Percentiles rank a stretch among this genome's conserved stretches.
Evolutionary conservation across 2,329 filamentous ascomycete genomes (phyloP).

Genomic region (Phialocephala subalpina): DNA sequence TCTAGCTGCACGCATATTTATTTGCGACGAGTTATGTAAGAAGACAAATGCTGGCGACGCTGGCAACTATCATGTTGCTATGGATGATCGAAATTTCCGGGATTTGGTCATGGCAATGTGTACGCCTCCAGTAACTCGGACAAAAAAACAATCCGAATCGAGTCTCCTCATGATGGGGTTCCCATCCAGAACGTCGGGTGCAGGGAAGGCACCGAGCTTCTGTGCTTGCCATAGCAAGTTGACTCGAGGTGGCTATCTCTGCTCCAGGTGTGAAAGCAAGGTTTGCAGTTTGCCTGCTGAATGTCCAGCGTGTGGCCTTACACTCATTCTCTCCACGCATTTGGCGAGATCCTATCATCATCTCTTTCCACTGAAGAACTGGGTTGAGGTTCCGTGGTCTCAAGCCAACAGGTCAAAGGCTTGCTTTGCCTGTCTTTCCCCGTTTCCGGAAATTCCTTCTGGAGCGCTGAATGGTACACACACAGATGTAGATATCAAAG

Average conservation of each 20-base stretch:
- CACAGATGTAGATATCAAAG: slow-evolving; percentile 54
- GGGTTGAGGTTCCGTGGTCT: slow-evolving; percentile 88
- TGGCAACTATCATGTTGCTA: slow-evolving; percentile 80
- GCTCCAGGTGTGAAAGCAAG: slow-evolving; percentile 86
- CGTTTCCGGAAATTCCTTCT: slow-evolving; percentile 65
- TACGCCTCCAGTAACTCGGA: slow-evolving; percentile 84
- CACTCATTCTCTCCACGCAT: slow-evolving; percentile 93
- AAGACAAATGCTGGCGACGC: slow-evolving; percentile 85
- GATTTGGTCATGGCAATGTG: slow-evolving; percentile 90
- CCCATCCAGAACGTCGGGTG: slow-evolving; percentile 82
- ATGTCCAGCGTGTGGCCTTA: slow-evolving; percentile 90
- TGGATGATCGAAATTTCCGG: slow-evolving; percentile 87
- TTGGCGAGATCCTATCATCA: slow-evolving; percentile 93
- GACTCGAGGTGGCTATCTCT: slow-evolving; percentile 85
- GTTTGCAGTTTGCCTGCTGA: slow-evolving; percentile 91
- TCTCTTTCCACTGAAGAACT: slow-evolving; percentile 88
- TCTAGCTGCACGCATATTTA: slow-evolving; percentile 88
- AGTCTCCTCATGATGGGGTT: slow-evolving; percentile 97
- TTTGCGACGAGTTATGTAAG: slow-evolving; percentile 89
- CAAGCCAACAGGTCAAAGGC: slow-evolving; percentile 63
- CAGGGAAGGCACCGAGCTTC: slow-evolving; percentile 70
- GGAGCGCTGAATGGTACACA: slow-evolving; percentile 28
- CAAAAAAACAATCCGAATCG: slow-evolving; percentile 63
- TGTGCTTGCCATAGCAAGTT: slow-evolving; percentile 92
- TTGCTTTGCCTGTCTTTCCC: slow-evolving; percentile 80